Evolutionary conservation across 2,329 filamentous ascomycete species (phyloP).

Genomic region (Xylaria sp.): DNA sequence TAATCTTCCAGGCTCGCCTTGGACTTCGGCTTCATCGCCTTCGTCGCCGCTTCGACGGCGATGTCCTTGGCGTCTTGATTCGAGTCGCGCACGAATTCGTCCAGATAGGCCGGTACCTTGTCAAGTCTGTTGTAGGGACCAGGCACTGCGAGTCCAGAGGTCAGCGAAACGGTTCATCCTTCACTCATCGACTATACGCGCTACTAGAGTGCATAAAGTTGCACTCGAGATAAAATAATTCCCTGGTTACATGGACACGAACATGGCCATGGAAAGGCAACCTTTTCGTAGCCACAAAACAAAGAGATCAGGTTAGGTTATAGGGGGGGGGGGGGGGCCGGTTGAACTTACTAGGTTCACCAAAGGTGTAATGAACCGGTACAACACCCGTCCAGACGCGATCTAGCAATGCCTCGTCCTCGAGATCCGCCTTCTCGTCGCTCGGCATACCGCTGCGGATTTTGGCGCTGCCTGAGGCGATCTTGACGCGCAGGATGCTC

Average conservation of each 20-base stretch:
- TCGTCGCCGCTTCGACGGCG: conserved; percentile 35
- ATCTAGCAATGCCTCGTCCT: conserved; percentile 48
- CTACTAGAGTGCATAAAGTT: too few species aligned
- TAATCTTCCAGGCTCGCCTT: conserved; percentile 25
- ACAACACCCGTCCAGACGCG: conserved; percentile 63
- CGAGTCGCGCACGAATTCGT: conserved; percentile 46
- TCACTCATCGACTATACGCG: too few species aligned
- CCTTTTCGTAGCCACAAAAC: too few species aligned
- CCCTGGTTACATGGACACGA: too few species aligned
- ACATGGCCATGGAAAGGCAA: too few species aligned
- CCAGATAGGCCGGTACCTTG: conserved; percentile 66
- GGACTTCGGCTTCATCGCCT: conserved; percentile 29
- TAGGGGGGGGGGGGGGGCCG: too few species aligned
- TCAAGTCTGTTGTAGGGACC: conserved; percentile 63
- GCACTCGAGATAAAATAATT: too few species aligned
- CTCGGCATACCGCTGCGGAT: conserved; percentile 67
- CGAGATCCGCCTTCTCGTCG: conserved; percentile 57
- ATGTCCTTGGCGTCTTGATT: conserved; percentile 39
- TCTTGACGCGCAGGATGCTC: conserved; percentile 70
- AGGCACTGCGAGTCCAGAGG: conserved; percentile 45
- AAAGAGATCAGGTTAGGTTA: too few species aligned
- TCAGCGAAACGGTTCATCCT: too few species aligned
- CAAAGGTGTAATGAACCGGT: conserved; percentile 68
- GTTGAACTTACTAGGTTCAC: conserved; percentile 58
- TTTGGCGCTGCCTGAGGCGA: conserved; percentile 78